These are phyloP conservation scores for Priceomyces melissophilus DNA, from an alignment of 805 yeast species.

Conservation along the genomic window DNA sequence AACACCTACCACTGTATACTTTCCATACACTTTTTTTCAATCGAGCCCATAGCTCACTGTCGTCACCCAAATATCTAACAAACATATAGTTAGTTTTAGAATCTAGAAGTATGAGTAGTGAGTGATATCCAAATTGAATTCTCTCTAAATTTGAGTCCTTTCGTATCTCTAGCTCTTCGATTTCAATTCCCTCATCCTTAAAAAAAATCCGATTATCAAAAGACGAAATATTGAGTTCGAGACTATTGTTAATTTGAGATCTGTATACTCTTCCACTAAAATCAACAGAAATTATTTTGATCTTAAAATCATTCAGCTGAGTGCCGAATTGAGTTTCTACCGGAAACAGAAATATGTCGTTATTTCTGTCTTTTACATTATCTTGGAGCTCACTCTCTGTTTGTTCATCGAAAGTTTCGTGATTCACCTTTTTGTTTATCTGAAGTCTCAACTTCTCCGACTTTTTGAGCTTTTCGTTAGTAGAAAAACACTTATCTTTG, in stretches of 20 bases:
- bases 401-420: conserved; percentile 1
- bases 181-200: conserved; percentile 5
- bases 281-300: conserved; percentile 3
- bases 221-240: conserved; percentile 7
- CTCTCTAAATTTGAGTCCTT: conserved; percentile 8
- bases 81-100: conserved; percentile 9
- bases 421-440: conserved; percentile 2
- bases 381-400: not conserved
- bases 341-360: conserved; percentile 1
- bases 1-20: conserved; percentile 3
- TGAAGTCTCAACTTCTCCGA: conserved; percentile 4
- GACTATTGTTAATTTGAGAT: not conserved
- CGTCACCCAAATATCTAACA: conserved; percentile 8
- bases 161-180: conserved; percentile 10
- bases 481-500: not conserved
- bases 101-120: conserved; percentile 9
- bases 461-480: conserved; percentile 1
- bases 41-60: conserved; percentile 5
- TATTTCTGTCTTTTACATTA: not conserved
- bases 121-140: conserved; percentile 9
- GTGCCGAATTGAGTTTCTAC: not conserved
- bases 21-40: conserved; percentile 8
- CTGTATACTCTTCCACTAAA: conserved; percentile 2
- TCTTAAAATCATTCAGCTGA: not conserved
- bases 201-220: conserved; percentile 10